phyloP scores from a whole-genome alignment of 2,329 filamentous ascomycete genomes.

The Ophiostoma sp. region DNA sequence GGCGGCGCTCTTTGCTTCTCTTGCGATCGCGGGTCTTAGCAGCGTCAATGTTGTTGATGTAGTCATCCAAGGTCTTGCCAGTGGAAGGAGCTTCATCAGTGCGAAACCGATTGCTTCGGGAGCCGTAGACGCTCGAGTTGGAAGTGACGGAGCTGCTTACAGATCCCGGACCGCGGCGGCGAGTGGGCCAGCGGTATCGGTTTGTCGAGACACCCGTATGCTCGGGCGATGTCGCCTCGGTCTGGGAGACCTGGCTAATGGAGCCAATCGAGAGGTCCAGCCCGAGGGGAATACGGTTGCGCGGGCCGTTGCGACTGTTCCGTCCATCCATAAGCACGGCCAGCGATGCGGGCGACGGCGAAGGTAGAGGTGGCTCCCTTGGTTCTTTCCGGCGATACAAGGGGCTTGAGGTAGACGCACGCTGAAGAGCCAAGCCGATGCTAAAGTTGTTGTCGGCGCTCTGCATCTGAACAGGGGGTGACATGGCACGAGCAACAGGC shows the following conservation, averaged over 20 bases:
- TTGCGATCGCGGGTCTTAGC: conserved; percentile 59
- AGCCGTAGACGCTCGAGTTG: conserved; percentile 43
- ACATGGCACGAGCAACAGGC: conserved; percentile 31
- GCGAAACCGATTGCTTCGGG: conserved; percentile 40
- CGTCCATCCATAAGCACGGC: conserved; percentile 56
- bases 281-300: conserved; percentile 71
- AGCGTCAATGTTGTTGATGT: conserved; percentile 79
- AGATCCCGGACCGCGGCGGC: conserved; percentile 51
- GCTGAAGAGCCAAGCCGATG: conserved; percentile 48
- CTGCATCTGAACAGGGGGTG: conserved; percentile 40
- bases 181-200: conserved; percentile 51
- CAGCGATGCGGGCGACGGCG: conserved; percentile 61
- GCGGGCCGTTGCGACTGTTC: conserved; percentile 62
- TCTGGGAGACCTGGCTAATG: conserved; percentile 41
- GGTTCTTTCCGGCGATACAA: conserved; percentile 48
- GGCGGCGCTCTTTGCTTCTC: conserved; percentile 46
- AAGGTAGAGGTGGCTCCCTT: conserved; percentile 56
- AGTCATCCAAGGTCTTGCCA: conserved; percentile 68
- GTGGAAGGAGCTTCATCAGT: conserved; percentile 48
- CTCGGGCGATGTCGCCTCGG: conserved; percentile 54
- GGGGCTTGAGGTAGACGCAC: conserved; percentile 63
- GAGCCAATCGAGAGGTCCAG: conserved; percentile 48
- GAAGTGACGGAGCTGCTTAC: conserved; percentile 55
- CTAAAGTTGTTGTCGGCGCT: conserved; percentile 28
- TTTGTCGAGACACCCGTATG: conserved; percentile 50